These are phyloP conservation scores for Pyracantha coccinea DNA, from an alignment of 331 rosid genomes.

Conservation along the genomic window DNA sequence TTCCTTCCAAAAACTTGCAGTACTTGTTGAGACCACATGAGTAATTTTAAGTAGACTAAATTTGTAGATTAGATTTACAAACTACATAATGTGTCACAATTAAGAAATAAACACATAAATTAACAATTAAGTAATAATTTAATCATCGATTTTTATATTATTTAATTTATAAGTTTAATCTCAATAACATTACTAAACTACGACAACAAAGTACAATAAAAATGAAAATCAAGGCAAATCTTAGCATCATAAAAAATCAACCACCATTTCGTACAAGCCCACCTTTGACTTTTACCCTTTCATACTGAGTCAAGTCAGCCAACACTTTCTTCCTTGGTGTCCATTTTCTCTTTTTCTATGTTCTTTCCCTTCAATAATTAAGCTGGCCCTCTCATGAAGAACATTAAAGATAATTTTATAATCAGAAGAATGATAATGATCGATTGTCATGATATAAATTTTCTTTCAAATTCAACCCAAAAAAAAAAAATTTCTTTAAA, in stretches of 20 bases:
- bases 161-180: too few species aligned
- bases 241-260: constrained; percentile 21
- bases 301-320: constrained; percentile 22
- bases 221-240: constrained; percentile 7
- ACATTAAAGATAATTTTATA: not conserved
- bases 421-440: too few species aligned
- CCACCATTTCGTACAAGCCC: constrained; percentile 11
- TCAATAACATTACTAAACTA: too few species aligned
- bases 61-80: too few species aligned
- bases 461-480: too few species aligned
- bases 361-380: not conserved
- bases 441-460: not conserved
- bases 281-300: constrained; percentile 35
- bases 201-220: not conserved
- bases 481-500: too few species aligned
- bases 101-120: too few species aligned
- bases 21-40: constrained; percentile 3
- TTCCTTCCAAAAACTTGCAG: not conserved
- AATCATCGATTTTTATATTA: too few species aligned
- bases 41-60: too few species aligned
- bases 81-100: too few species aligned
- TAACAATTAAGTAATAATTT: too few species aligned
- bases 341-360: not conserved
- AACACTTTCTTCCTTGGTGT: not conserved
- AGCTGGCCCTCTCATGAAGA: not conserved